Base-by-base conservation (phyloP, 2,329 filamentous ascomycete genomes). In the Aureobasidium sp. region DNA sequence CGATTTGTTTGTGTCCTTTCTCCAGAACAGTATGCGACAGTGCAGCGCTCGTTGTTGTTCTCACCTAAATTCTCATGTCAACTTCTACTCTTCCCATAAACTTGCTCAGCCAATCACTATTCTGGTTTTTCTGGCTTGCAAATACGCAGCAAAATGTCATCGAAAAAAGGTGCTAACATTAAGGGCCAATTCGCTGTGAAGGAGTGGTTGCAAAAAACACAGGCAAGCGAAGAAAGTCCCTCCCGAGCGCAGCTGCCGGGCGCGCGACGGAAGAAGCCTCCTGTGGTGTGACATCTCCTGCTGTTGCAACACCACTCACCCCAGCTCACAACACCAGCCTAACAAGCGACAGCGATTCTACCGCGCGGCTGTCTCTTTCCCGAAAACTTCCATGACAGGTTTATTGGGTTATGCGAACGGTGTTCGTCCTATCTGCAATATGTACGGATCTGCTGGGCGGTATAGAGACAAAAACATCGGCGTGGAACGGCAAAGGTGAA, bases 271-370 rank as follows among this genome's bases (percentile, higher is more conserved):
- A 51, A 29, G 13, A 10, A 10, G 27, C 21, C 50, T 11, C 21
- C 50, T 11, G 50, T 54, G 50, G 50, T 37, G 36, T 54, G 50
- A 54, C 50, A 54, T 53, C 50, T 54, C 50, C 25, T 30, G 32
- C 48, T 37, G n/a, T 14, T 37, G 16, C 30, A 37, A 30, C 45
- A 30, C 36, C 21, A 42, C 36, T 42, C 50, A 42, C 37, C 37
- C 16, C 50, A 42, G 13, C 4, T 42, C 50, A 54, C 36, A 25
- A 39, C 37, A 16, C 4, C 37, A 21, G 34, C 34, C 34, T 14
- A 37, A 37, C 11, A 37, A 37, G 34, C 34, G 34, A 32, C 8
- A 27, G 0, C 13, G 9, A 32, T 5, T 54, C 13, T 29, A 29
- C 50, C 50, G 50, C 50, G 50, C 50, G 36, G 50, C 37, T 54